phyloP scores from a whole-genome alignment of 148 eudicot species.

The Mesembryanthemum crystallinum region DNA sequence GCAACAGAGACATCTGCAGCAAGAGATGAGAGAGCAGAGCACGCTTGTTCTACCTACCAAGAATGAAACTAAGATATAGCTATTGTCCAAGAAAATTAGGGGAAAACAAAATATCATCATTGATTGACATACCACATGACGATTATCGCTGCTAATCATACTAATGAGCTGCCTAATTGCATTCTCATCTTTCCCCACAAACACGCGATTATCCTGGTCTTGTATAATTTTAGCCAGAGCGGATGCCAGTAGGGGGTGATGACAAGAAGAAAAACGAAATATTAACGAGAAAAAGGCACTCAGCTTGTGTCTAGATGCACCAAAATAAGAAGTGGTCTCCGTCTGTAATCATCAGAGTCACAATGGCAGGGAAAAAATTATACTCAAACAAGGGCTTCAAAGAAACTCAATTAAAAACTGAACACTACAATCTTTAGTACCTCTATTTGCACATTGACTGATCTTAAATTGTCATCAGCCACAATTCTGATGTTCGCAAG shows the following conservation, averaged over 20 bases:
- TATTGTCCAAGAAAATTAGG: constrained; percentile 12
- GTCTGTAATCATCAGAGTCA: constrained; percentile 50
- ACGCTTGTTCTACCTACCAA: constrained; percentile 95
- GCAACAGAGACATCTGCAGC: constrained; percentile 84
- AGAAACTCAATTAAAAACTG: neutral
- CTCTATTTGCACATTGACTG: constrained; percentile 92
- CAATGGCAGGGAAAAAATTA: constrained; percentile 13
- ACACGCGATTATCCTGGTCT: constrained; percentile 71
- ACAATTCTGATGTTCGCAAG: constrained; percentile 95
- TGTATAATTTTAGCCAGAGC: constrained; percentile 94
- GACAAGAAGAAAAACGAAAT: constrained; percentile 99
- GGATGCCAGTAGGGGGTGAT: constrained; percentile 93
- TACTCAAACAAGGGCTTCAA: constrained; percentile 11
- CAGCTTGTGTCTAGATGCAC: constrained; percentile 85
- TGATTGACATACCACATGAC: constrained; percentile 75
- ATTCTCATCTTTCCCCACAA: constrained; percentile 97
- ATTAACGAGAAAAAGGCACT: constrained; percentile 98
- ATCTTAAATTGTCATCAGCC: constrained; percentile 83
- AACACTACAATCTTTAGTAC: constrained; percentile 32
- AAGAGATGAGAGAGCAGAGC: constrained; percentile 90
- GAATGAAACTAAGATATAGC: constrained; percentile 20
- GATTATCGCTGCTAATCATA: constrained; percentile 93
- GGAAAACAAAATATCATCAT: constrained; percentile 6
- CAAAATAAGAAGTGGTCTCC: constrained; percentile 90
- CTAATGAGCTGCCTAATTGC: constrained; percentile 97